Conservation (phyloP, 2,329 filamentous ascomycete species). For the Xylariales sp. region DNA sequence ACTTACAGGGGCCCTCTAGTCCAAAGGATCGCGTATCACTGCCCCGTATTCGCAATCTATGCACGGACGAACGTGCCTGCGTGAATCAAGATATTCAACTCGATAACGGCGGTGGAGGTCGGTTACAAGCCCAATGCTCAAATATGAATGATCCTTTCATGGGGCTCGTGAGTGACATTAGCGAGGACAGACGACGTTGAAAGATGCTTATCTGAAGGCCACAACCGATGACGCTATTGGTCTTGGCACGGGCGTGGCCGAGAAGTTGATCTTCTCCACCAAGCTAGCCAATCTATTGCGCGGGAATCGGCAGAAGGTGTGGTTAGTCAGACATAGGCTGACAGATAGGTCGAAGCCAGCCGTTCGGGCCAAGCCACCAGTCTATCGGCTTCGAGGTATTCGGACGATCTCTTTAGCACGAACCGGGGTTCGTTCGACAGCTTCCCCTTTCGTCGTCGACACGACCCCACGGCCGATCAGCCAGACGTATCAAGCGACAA, state of each 20-base stretch:
- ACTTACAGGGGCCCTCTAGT: too few relatives aligned
- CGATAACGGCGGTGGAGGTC: too few relatives aligned
- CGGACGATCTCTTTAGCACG: too few relatives aligned
- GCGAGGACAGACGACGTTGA: background rate
- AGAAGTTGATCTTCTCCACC: slow-evolving; percentile 5
- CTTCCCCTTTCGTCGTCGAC: slow-evolving; percentile 3
- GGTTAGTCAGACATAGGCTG: background rate
- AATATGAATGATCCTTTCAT: too few relatives aligned
- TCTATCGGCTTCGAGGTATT: background rate
- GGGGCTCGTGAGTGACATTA: too few relatives aligned
- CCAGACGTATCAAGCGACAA: background rate
- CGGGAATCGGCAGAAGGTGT: background rate
- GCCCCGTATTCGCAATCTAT: too few relatives aligned
- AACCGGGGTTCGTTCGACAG: background rate
- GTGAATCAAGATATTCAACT: too few relatives aligned
- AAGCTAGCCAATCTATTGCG: slow-evolving; percentile 3
- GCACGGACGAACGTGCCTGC: too few relatives aligned
- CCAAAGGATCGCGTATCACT: too few relatives aligned
- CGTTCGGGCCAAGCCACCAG: background rate
- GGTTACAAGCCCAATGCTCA: too few relatives aligned
- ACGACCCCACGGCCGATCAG: background rate
- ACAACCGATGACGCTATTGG: slow-evolving; percentile 3
- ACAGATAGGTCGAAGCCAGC: background rate
- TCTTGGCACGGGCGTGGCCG: background rate
- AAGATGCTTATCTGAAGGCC: slow-evolving; percentile 5